Percentiles rank a stretch among this genome's conserved stretches.
Evolutionary conservation across 495 filamentous ascomycete species (phyloP).

Genomic region (Aspergillus bridgeri): DNA sequence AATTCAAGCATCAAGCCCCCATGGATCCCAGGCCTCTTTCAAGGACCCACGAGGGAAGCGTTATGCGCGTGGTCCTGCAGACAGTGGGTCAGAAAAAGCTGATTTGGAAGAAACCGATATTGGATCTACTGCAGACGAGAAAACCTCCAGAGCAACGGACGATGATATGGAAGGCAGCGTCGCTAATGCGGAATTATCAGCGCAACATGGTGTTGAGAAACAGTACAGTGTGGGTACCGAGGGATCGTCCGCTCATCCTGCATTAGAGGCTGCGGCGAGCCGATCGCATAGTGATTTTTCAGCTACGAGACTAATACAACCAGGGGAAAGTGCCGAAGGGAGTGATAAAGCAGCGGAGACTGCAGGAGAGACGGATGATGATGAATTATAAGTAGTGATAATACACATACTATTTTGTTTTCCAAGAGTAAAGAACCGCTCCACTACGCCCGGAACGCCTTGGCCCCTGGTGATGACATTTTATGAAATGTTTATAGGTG

Average conservation of each 20-base stretch:
- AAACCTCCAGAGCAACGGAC: constrained; percentile 2
- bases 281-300: neutral
- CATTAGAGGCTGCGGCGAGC: neutral
- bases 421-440: no score
- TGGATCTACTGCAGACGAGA: constrained; percentile 30
- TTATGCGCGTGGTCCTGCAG: constrained; percentile 14
- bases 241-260: neutral
- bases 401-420: neutral
- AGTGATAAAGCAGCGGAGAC: constrained; percentile 27
- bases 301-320: neutral
- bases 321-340: neutral
- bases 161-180: neutral
- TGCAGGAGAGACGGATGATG: constrained; percentile 51
- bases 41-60: constrained; percentile 44
- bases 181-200: neutral
- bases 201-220: neutral
- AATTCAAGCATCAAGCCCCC: constrained; percentile 13
- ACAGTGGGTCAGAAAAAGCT: constrained; percentile 40
- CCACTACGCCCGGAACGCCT: no score
- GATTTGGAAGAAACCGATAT: constrained; percentile 61
- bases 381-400: constrained; percentile 42
- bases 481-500: neutral
- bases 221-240: neutral
- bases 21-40: no score
- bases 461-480: neutral